Evolutionary conservation across 345 rosid species (phyloP).

Genomic region (Orychophragmus violaceus): DNA sequence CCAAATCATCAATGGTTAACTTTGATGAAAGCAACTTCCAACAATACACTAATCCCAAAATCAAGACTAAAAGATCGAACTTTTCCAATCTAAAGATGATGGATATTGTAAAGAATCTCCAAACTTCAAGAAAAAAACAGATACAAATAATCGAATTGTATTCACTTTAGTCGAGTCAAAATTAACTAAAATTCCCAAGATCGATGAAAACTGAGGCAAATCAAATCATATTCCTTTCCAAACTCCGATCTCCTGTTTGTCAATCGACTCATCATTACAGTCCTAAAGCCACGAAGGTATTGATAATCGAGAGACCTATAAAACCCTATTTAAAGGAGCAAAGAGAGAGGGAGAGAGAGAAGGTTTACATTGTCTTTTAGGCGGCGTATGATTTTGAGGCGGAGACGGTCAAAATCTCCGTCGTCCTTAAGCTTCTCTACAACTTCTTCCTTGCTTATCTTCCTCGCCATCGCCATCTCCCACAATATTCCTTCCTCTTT

Average conservation of each 20-base stretch:
- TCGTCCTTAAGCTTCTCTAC: conserved; percentile 78
- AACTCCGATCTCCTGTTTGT: not conserved
- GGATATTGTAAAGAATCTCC: too few species aligned
- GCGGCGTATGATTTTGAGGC: conserved; percentile 76
- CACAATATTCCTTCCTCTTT: not conserved
- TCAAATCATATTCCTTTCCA: not conserved
- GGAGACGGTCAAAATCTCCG: conserved; percentile 80
- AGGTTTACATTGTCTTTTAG: conserved; percentile 62
- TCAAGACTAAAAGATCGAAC: not conserved
- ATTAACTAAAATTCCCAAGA: not conserved
- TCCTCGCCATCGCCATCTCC: conserved; percentile 16
- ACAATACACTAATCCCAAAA: not conserved
- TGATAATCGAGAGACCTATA: not conserved
- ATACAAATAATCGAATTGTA: not conserved
- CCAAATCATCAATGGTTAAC: not conserved
- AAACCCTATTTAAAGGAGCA: conserved; percentile 12
- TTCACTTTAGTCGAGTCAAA: not conserved
- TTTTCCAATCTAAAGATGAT: not conserved
- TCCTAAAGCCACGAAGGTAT: not conserved
- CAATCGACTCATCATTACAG: not conserved
- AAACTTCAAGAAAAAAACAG: not conserved
- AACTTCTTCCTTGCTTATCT: conserved; percentile 58
- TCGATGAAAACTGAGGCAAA: not conserved
- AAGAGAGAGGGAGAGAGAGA: not conserved
- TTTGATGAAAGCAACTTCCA: not conserved